phyloP scores from a whole-genome alignment of 371 early-diverging fungal genomes.

The Dinochytrium kinnereticum region DNA sequence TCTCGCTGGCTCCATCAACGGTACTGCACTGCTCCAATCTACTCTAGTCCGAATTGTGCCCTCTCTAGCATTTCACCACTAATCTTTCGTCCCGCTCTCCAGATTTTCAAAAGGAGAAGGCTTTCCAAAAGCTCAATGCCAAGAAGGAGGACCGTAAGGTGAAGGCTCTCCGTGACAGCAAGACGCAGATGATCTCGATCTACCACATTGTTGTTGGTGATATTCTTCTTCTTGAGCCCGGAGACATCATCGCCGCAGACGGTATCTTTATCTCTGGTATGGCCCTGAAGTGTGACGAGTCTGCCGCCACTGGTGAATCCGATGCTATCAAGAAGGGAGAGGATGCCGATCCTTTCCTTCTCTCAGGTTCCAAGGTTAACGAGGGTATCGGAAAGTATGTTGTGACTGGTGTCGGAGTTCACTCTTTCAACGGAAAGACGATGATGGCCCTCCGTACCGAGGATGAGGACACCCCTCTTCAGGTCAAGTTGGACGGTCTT shows the following conservation, averaged over 20 bases:
- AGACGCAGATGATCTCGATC: conserved; percentile 31
- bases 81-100: not conserved
- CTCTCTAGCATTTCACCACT: not conserved
- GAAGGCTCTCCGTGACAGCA: conserved; percentile 52
- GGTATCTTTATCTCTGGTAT: conserved; percentile 62
- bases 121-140: conserved; percentile 84
- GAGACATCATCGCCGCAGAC: conserved; percentile 91
- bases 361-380: conserved; percentile 76
- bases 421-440: conserved; percentile 77
- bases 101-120: conserved; percentile 81
- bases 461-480: conserved; percentile 89
- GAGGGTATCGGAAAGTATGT: conserved; percentile 80
- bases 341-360: conserved; percentile 57
- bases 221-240: conserved; percentile 89
- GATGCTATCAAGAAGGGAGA: conserved; percentile 66
- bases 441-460: conserved; percentile 68
- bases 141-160: conserved; percentile 89
- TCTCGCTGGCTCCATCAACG: conserved; percentile 76
- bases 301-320: conserved; percentile 83
- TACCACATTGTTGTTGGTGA: conserved; percentile 56
- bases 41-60: not conserved
- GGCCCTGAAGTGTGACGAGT: conserved; percentile 52
- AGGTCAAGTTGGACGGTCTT: conserved; percentile 80
- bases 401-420: conserved; percentile 80
- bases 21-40: too few species aligned